A percentile compares a stretch with the other conserved stretches of the same genome.
These are phyloP conservation scores for Aspergillus latus DNA, from an alignment of 2,329 filamentous ascomycete genomes.

Conservation along the genomic window DNA sequence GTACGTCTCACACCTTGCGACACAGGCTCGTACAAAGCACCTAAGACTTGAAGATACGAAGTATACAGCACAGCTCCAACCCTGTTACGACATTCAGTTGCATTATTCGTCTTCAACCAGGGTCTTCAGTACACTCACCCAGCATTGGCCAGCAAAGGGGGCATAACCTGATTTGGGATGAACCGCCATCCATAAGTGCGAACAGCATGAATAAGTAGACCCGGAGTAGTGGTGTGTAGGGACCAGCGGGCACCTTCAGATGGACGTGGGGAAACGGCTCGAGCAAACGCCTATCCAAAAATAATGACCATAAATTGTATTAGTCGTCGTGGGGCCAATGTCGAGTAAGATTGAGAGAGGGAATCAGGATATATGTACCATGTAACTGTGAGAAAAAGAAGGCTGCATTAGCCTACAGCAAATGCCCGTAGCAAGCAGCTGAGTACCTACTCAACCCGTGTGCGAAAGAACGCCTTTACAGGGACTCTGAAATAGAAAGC, in stretches of 20 bases:
- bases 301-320: constrained; percentile 2
- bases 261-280: constrained; percentile 60
- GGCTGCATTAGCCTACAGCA: background rate
- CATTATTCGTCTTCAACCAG: background rate
- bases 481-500: constrained; percentile 91
- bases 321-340: constrained; percentile 3
- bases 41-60: constrained; percentile 61
- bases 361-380: constrained; percentile 40
- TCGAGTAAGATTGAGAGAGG: background rate
- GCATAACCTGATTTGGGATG: constrained; percentile 64
- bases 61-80: constrained; percentile 65
- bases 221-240: constrained; percentile 61
- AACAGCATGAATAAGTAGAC: constrained; percentile 61
- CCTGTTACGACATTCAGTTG: constrained; percentile 29
- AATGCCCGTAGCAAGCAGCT: background rate
- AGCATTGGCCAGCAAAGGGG: constrained; percentile 63
- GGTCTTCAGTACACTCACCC: constrained; percentile 39
- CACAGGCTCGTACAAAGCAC: constrained; percentile 58
- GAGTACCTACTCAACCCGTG: constrained; percentile 72
- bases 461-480: constrained; percentile 89
- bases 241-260: constrained; percentile 52
- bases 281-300: constrained; percentile 55
- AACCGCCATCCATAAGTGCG: constrained; percentile 63
- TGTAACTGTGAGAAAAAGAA: constrained; percentile 44
- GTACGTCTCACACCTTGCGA: constrained; percentile 57